Evolutionary conservation across 352 stramenopile species (phyloP).

Genomic region (Phytophthora aleatoria): DNA sequence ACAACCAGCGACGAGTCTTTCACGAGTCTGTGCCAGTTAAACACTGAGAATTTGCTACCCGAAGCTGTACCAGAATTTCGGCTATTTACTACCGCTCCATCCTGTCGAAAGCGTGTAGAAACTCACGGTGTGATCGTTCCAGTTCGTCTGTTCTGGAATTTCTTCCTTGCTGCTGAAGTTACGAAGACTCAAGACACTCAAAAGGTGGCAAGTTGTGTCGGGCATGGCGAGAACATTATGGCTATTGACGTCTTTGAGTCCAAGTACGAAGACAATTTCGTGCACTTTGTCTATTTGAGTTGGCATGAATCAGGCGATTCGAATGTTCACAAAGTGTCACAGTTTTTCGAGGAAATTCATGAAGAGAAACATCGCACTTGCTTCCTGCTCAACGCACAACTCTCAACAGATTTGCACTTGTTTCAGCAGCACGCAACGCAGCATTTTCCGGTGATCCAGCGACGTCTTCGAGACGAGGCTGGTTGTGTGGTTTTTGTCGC

Average conservation of each 20-base stretch:
- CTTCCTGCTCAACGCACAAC: constrained; percentile 29
- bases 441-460: constrained; percentile 52
- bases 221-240: constrained; percentile 23
- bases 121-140: constrained; percentile 13
- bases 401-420: constrained; percentile 19
- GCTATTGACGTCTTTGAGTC: constrained; percentile 43
- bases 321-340: neutral
- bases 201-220: constrained; percentile 15
- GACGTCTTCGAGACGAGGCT: constrained; percentile 45
- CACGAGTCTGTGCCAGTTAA: constrained; percentile 9
- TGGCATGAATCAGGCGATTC: constrained; percentile 26
- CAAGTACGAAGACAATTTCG: constrained; percentile 43
- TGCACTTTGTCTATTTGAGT: constrained; percentile 62
- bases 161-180: constrained; percentile 42
- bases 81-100: neutral
- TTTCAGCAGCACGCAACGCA: constrained; percentile 41
- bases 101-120: constrained; percentile 15
- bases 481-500: constrained; percentile 48
- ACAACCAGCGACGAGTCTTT: constrained; percentile 31
- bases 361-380: constrained; percentile 46
- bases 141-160: constrained; percentile 61
- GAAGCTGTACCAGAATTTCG: constrained; percentile 3
- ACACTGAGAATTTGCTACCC: neutral
- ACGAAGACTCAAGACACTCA: neutral
- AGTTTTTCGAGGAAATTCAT: constrained; percentile 35